phyloP scores from a whole-genome alignment of 768 basidiomycete genomes.

The Serendipita indica region DNA sequence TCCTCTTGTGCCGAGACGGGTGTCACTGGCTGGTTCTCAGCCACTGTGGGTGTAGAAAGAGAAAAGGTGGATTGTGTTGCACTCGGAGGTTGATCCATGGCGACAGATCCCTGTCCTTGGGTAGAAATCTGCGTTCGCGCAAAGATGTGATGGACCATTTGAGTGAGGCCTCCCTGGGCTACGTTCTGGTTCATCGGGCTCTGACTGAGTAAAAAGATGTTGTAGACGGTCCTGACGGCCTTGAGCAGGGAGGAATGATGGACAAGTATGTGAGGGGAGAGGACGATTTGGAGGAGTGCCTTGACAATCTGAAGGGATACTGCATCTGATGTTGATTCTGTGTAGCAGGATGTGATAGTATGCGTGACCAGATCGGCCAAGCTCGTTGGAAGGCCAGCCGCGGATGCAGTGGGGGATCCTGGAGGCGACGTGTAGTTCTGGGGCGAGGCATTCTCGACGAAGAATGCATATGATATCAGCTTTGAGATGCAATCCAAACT shows the following conservation, averaged over 20 bases:
- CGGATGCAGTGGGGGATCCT: conserved; percentile 46
- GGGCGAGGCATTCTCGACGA: conserved; percentile 47
- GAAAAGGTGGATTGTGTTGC: conserved; percentile 6
- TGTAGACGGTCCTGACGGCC: conserved; percentile 94
- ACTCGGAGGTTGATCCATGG: not conserved
- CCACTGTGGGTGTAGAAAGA: not conserved
- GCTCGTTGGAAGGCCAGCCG: conserved; percentile 45
- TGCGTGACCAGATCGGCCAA: conserved; percentile 88
- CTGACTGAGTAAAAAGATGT: conserved; percentile 82
- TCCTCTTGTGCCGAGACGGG: not conserved
- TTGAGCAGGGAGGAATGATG: conserved; percentile 94
- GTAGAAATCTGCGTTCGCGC: conserved; percentile 30
- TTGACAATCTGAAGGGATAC: conserved; percentile 96
- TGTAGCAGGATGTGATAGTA: conserved; percentile 85
- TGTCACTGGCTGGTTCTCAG: not conserved
- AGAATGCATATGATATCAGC: conserved; percentile 94
- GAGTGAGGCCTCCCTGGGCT: conserved; percentile 91
- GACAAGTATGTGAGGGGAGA: conserved; percentile 74
- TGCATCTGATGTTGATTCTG: conserved; percentile 72
- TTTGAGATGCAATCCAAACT: conserved; percentile 97
- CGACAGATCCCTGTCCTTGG: not conserved
- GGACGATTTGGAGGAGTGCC: conserved; percentile 73
- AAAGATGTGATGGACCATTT: conserved; percentile 97
- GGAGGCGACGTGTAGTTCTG: conserved; percentile 54
- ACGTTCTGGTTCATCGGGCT: conserved; percentile 94